These are phyloP conservation scores for Aotearoamyces nothofagi DNA, from an alignment of 2,329 filamentous ascomycete genomes.

Conservation along the genomic window DNA sequence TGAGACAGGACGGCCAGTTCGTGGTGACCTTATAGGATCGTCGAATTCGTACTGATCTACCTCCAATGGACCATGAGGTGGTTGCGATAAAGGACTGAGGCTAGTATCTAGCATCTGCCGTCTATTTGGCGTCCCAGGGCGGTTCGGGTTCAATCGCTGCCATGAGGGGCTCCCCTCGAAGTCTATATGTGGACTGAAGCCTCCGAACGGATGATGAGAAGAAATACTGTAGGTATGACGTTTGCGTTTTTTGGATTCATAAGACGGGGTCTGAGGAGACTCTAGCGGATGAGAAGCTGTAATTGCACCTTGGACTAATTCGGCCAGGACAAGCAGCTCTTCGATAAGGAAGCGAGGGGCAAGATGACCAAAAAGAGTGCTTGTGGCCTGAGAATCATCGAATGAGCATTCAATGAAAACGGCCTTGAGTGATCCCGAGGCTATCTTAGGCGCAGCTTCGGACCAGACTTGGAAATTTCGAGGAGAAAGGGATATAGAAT, in stretches of 20 bases:
- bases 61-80: not conserved
- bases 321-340: conserved; percentile 60
- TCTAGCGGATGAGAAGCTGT: too few relatives aligned
- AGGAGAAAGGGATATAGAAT: conserved; percentile 67
- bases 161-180: too few relatives aligned
- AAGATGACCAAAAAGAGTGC: conserved; percentile 75
- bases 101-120: too few relatives aligned
- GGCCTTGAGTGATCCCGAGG: conserved; percentile 51
- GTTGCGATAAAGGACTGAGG: too few relatives aligned
- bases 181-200: not conserved
- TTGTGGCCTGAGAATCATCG: conserved; percentile 62
- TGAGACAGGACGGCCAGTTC: not conserved
- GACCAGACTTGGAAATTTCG: conserved; percentile 75
- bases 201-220: not conserved
- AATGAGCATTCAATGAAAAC: conserved; percentile 97
- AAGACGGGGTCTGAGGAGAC: conserved; percentile 12
- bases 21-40: not conserved
- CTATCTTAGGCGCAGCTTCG: conserved; percentile 77
- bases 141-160: too few relatives aligned
- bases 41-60: not conserved
- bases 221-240: not conserved
- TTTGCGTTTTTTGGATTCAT: conserved; percentile 1
- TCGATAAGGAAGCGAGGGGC: conserved; percentile 69
- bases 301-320: conserved; percentile 8
- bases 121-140: too few relatives aligned